phyloP scores from a whole-genome alignment of 805 yeast genomes.

The Candida awuae region DNA sequence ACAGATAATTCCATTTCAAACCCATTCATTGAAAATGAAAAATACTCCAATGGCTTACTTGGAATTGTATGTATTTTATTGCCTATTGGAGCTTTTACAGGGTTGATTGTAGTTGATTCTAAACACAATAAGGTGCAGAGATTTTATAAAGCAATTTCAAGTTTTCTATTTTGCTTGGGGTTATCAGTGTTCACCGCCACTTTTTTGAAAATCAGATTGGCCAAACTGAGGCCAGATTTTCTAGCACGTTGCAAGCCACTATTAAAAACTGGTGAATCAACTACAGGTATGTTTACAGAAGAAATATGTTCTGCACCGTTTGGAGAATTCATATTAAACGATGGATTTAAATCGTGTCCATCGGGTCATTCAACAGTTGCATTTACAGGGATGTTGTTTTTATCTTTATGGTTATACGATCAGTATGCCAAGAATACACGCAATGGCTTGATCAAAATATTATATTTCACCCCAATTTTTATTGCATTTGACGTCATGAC shows the following conservation, averaged over 20 bases:
- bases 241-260: constrained; percentile 59
- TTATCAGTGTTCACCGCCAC: constrained; percentile 56
- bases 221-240: constrained; percentile 86
- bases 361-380: constrained; percentile 70
- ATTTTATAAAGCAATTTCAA: constrained; percentile 30
- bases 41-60: constrained; percentile 27
- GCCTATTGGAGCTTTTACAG: constrained; percentile 29
- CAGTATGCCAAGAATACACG: constrained; percentile 4
- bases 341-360: constrained; percentile 75
- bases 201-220: constrained; percentile 67
- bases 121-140: constrained; percentile 29
- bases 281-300: constrained; percentile 18
- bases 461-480: constrained; percentile 33
- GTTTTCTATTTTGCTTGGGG: constrained; percentile 34
- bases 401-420: constrained; percentile 37
- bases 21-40: constrained; percentile 39
- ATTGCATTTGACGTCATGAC: constrained; percentile 11
- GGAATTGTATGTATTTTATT: constrained; percentile 30
- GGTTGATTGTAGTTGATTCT: constrained; percentile 14
- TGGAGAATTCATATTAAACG: constrained; percentile 31
- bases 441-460: constrained; percentile 7
- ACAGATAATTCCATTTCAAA: constrained; percentile 37
- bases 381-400: constrained; percentile 57
- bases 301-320: constrained; percentile 29
- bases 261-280: constrained; percentile 25